phyloP scores from a whole-genome alignment of 768 basidiomycete species.

The Mrakia blollopis region DNA sequence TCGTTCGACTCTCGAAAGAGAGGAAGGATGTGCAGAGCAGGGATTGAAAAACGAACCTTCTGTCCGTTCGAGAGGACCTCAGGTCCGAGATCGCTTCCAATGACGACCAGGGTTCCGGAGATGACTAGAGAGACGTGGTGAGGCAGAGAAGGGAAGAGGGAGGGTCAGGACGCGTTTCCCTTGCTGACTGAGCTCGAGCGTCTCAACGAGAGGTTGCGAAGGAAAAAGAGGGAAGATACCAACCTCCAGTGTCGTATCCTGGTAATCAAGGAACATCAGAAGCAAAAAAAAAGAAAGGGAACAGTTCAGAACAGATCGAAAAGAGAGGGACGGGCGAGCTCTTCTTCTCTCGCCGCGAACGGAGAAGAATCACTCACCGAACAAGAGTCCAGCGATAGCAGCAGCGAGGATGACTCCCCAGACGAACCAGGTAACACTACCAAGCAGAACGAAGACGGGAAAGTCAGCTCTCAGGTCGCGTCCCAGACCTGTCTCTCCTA shows the following conservation, averaged over 20 bases:
- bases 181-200: background rate
- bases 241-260: constrained; percentile 70
- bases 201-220: background rate
- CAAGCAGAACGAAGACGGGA: background rate
- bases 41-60: constrained; percentile 49
- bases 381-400: constrained; percentile 70
- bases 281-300: background rate
- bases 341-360: background rate
- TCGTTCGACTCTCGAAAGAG: background rate
- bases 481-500: no score
- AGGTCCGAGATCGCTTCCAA: constrained; percentile 62
- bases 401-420: constrained; percentile 70
- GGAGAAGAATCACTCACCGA: constrained; percentile 53
- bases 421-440: constrained; percentile 61
- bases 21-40: background rate
- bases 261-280: background rate
- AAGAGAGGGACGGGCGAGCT: background rate
- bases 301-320: no score
- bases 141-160: background rate
- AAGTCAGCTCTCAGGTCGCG: background rate
- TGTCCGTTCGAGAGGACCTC: constrained; percentile 56
- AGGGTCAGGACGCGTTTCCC: background rate
- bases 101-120: constrained; percentile 72
- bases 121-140: constrained; percentile 49
- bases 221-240: background rate